Evolutionary conservation across 225 moss, liverwort and hornwort genomes (phyloP).

Genomic region (Bryoerythrophyllum caledonicum): DNA sequence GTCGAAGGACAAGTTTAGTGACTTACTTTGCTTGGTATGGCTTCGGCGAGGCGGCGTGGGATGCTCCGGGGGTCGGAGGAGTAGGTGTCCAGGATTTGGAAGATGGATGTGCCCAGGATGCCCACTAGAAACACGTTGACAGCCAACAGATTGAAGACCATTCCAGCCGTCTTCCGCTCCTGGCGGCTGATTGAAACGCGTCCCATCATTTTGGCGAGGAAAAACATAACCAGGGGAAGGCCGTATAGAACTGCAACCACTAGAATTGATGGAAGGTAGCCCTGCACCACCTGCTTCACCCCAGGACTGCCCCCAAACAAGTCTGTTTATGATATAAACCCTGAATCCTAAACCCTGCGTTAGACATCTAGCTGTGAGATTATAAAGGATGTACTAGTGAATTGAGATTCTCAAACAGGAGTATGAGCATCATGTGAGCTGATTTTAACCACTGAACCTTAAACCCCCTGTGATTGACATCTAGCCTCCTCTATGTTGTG

Average conservation of each 20-base stretch:
- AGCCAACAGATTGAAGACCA: constrained; percentile 76
- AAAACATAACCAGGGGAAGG: constrained; percentile 66
- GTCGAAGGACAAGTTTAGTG: background rate
- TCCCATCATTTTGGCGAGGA: constrained; percentile 68
- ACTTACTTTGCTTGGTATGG: constrained; percentile 58
- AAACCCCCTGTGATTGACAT: no score
- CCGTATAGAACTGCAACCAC: constrained; percentile 64
- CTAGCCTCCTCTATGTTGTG: no score
- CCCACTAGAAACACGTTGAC: constrained; percentile 92
- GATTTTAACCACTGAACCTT: no score
- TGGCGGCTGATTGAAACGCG: constrained; percentile 76
- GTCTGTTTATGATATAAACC: constrained; percentile 11
- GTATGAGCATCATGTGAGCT: no score
- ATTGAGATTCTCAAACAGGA: no score
- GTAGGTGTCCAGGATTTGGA: constrained; percentile 47
- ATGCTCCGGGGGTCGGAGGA: constrained; percentile 62
- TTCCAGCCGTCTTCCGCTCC: constrained; percentile 69
- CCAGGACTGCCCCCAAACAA: constrained; percentile 60
- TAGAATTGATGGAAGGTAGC: constrained; percentile 81
- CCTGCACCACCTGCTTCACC: constrained; percentile 72
- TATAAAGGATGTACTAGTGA: no score
- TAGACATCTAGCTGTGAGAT: no score
- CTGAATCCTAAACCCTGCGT: no score
- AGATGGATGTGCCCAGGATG: constrained; percentile 63
- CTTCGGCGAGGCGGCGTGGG: constrained; percentile 57